Percentiles rank a stretch among this genome's conserved stretches.
Conservation (phyloP, 192 early-diverging fungal species). For the Podila epicladia region DNA sequence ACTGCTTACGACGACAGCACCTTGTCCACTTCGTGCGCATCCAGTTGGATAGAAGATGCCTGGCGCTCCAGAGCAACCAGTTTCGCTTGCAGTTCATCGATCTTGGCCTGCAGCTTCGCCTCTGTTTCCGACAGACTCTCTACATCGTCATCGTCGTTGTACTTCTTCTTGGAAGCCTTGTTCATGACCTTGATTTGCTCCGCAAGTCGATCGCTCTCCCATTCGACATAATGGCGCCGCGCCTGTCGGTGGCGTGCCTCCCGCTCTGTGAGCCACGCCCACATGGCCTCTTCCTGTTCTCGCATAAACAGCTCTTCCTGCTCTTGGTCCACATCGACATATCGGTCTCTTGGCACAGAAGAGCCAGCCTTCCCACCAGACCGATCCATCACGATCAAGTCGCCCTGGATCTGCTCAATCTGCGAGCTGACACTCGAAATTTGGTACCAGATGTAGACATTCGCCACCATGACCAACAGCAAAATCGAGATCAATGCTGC, state of each 20-base stretch:
- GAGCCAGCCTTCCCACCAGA: background rate
- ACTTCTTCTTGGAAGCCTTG: background rate
- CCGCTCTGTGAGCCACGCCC: slow-evolving; percentile 42
- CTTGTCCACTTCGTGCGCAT: background rate
- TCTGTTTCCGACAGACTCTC: slow-evolving; percentile 12
- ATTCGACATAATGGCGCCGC: slow-evolving; percentile 1
- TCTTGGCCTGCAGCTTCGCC: slow-evolving; percentile 19
- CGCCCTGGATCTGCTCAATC: slow-evolving; percentile 32
- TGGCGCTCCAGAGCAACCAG: slow-evolving; percentile 24
- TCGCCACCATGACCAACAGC: slow-evolving; percentile 33
- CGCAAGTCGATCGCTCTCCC: background rate
- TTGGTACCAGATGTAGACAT: slow-evolving; percentile 35
- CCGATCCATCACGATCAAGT: background rate
- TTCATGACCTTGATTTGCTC: background rate
- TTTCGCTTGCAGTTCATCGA: slow-evolving; percentile 25
- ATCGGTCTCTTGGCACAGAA: background rate
- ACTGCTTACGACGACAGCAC: background rate
- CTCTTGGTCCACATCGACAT: slow-evolving; percentile 6
- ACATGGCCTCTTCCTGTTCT: slow-evolving; percentile 50
- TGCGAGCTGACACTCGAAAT: slow-evolving; percentile 33
- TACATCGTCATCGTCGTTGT: background rate
- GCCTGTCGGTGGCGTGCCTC: slow-evolving; percentile 39
- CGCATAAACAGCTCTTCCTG: slow-evolving; percentile 22
- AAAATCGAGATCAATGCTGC: slow-evolving; percentile 8
- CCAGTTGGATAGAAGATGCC: background rate